These are phyloP conservation scores for Russula foetens DNA, from an alignment of 768 basidiomycete genomes.

Conservation along the genomic window DNA sequence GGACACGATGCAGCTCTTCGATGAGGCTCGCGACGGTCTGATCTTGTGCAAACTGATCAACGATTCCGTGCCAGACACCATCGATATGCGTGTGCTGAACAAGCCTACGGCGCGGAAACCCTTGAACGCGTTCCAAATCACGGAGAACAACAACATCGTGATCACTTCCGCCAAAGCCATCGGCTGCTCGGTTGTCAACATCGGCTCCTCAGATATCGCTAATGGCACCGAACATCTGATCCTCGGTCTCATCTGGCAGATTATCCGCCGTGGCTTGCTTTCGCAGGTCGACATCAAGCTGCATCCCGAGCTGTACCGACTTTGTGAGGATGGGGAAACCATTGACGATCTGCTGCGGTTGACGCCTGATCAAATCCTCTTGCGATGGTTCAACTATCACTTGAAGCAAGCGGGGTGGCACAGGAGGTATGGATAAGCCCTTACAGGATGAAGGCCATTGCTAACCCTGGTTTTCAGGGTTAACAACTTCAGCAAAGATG, in stretches of 20 bases:
- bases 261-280: conserved; percentile 90
- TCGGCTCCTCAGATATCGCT: conserved; percentile 86
- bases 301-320: conserved; percentile 92
- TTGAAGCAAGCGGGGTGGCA: conserved; percentile 92
- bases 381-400: conserved; percentile 99
- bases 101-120: conserved; percentile 73
- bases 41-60: conserved; percentile 98
- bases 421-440: conserved; percentile 46
- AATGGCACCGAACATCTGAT: conserved; percentile 96
- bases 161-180: conserved; percentile 98
- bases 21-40: conserved; percentile 92
- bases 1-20: conserved; percentile 96
- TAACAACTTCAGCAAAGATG: conserved; percentile 95
- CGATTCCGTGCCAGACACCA: conserved; percentile 98
- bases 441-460: not conserved
- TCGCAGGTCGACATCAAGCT: conserved; percentile 96
- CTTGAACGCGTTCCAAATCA: conserved; percentile 97
- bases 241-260: conserved; percentile 96
- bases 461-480: conserved; percentile 47
- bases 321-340: conserved; percentile 96
- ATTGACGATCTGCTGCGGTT: conserved; percentile 89
- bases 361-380: conserved; percentile 93
- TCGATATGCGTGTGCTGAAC: conserved; percentile 97
- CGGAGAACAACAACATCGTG: conserved; percentile 99
- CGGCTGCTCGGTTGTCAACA: conserved; percentile 97